Evolutionary conservation across 1,284 basidiomycete species (phyloP), one percentile per base, ranked within the genome.

Genomic region (Cryptococcus depauperatus): DNA sequence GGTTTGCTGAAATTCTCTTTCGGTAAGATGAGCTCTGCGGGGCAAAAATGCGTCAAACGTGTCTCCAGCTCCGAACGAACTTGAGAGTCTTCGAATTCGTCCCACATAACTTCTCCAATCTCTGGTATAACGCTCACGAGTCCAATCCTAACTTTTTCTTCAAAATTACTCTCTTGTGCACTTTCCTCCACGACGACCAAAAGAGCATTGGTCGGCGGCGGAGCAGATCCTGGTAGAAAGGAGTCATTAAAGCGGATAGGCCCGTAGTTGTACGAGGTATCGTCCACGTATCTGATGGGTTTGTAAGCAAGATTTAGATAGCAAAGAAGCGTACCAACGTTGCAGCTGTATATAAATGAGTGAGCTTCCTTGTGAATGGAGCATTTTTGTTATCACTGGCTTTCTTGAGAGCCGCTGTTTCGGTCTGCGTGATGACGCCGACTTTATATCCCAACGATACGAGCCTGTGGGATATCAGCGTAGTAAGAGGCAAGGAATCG

Each of bases 381-480:
- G 79, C 76, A 59, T 84, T 86, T 39, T 82, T 77, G 52, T 83
- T 92, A 46, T 89, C 85, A 46, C 89, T 78, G 3, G 77, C 81
- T 66, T 92, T 95, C 73, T 98, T 97, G 43, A 98, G 75, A 0
- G 93, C 93, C 0, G 93, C 88, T 0, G 93, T 97, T 71, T 98
- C 93, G 3, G 77, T 80, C 67, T 97, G 93, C n/a, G 83, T 78
- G 1, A 95, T 82, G 10, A 98, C 81, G 9, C 93, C 93, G 40
- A 98, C 78, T 80, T 89, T 87, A 66, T 90, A 77, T 0, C 92
- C 92, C 44, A 82, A 79, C 1, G 85, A 82, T 34, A 97, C 77
- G 27, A 97, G 76, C 54, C 87, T 91, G 41, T 19, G 13, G 18
- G 14, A 21, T 9, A n/a, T n/a, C n/a, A n/a, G n/a, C n/a, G n/a